A percentile compares a stretch with the other conserved stretches of the same genome.
Conservation (phyloP, 208 protist genomes). For the Crithidia fasciculata region DNA sequence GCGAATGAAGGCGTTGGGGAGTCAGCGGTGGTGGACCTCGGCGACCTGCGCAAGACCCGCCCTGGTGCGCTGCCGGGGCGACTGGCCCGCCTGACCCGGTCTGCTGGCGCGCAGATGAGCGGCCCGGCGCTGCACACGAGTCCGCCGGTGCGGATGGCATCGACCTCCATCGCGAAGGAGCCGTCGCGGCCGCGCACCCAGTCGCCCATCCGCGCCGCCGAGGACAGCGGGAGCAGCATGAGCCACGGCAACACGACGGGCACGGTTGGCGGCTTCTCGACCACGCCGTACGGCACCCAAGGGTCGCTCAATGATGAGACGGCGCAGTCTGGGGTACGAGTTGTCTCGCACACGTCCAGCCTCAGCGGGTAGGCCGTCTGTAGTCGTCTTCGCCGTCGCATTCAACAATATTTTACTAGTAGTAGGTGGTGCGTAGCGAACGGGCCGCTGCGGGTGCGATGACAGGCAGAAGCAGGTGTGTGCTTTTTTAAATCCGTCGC, state of each 20-base stretch:
- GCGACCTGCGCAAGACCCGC: not conserved
- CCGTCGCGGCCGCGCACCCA: not conserved
- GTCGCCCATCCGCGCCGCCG: not conserved
- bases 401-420: no score
- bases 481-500: no score
- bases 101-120: not conserved
- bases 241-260: conserved; percentile 10
- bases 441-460: no score
- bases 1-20: not conserved
- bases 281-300: conserved; percentile 11
- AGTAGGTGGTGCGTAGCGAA: no score
- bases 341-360: conserved; percentile 8
- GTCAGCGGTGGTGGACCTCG: not conserved
- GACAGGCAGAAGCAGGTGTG: no score
- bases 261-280: not conserved
- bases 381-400: no score
- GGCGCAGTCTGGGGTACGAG: not conserved
- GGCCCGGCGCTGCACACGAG: no score
- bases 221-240: conserved; percentile 10
- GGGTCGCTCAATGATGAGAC: conserved; percentile 18
- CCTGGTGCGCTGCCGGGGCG: not conserved
- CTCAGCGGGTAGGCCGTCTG: conserved; percentile 3
- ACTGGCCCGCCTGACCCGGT: not conserved
- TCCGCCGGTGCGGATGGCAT: not conserved
- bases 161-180: not conserved